Conservation (phyloP, 2,329 filamentous ascomycete species). For the Fusarium fracticaudum region DNA sequence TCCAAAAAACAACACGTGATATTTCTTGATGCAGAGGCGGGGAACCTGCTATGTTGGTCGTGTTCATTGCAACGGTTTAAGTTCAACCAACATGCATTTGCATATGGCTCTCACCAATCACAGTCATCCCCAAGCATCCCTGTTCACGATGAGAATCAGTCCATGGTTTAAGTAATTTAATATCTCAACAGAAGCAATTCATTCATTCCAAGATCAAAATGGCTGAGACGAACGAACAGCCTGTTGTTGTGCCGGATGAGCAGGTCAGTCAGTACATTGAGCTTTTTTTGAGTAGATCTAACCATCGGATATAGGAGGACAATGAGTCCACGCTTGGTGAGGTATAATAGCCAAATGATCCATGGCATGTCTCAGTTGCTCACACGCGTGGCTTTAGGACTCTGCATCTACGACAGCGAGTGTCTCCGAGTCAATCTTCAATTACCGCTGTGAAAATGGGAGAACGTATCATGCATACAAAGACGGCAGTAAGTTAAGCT, state of each 20-base stretch:
- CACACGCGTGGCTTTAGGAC: neutral
- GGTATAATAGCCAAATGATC: rapidly evolving
- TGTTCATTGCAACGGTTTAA: neutral
- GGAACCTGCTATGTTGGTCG: neutral
- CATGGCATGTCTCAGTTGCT: neutral
- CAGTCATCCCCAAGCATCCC: rapidly evolving
- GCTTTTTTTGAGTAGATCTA: rapidly evolving
- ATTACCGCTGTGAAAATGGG: neutral
- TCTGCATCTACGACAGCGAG: neutral
- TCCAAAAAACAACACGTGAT: neutral
- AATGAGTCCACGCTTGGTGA: neutral
- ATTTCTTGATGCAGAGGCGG: neutral
- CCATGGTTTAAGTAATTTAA: neutral
- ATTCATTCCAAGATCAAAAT: neutral
- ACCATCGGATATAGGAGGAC: neutral
- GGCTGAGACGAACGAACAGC: neutral
- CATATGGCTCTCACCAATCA: neutral
- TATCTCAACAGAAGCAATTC: neutral
- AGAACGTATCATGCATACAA: neutral
- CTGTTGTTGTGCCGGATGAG: neutral
- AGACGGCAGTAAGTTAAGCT: neutral
- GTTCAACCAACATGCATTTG: neutral
- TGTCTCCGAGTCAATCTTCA: neutral
- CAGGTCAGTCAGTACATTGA: neutral
- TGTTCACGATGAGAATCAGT: neutral